phyloP scores from a whole-genome alignment of 1,139 yeast genomes.

The Meyerozyma smithsonii region DNA sequence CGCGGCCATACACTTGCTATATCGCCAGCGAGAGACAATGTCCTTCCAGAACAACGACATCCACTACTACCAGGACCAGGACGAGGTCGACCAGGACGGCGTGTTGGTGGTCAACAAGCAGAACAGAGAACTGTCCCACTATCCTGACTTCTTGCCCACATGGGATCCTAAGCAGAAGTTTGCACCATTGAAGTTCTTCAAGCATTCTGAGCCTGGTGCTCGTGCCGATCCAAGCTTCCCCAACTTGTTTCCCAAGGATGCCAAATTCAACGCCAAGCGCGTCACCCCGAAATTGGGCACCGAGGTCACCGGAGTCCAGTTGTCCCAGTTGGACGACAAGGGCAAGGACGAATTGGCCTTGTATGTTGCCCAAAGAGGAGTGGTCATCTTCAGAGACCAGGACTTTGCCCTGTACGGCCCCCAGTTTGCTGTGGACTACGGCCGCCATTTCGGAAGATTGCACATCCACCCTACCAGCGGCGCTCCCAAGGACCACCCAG shows the following conservation, averaged over 20 bases:
- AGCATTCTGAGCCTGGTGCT: conserved; percentile 49
- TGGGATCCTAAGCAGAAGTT: conserved; percentile 44
- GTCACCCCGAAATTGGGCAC: conserved; percentile 66
- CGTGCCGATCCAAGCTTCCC: conserved; percentile 54
- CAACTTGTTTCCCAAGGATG: conserved; percentile 41
- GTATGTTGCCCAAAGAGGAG: conserved; percentile 61
- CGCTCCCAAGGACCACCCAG: conserved; percentile 54
- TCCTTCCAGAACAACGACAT: conserved; percentile 28
- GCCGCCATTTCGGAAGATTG: conserved; percentile 59
- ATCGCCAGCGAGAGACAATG: no score
- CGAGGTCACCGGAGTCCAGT: conserved; percentile 55
- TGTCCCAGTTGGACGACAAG: conserved; percentile 45
- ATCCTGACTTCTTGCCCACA: conserved; percentile 45
- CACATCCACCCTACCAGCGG: conserved; percentile 76
- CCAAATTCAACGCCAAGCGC: conserved; percentile 25
- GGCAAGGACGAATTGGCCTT: conserved; percentile 65
- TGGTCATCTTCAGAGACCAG: conserved; percentile 63
- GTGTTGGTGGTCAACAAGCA: conserved; percentile 28
- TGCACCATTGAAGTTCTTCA: conserved; percentile 43
- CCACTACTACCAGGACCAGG: conserved; percentile 36
- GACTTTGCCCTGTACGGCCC: conserved; percentile 58
- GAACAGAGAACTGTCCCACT: conserved; percentile 18
- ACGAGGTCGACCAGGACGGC: conserved; percentile 35
- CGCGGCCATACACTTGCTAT: no score
- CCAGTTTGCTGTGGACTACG: conserved; percentile 48